Evolutionary conservation across 1,139 yeast species (phyloP).

Genomic region (Protomyces macrosporus): DNA sequence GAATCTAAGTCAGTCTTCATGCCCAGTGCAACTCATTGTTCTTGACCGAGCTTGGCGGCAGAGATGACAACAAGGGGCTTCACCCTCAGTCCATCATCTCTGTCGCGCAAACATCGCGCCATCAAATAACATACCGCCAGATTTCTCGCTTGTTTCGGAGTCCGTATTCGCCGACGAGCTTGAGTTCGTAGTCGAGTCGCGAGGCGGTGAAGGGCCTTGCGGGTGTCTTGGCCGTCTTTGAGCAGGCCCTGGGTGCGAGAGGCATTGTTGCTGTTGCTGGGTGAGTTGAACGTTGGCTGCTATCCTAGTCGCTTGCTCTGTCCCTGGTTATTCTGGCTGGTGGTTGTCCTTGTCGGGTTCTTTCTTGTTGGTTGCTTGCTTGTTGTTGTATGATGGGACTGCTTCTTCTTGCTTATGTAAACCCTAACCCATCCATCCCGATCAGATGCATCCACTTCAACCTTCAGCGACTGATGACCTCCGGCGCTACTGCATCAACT

Average conservation of each 20-base stretch:
- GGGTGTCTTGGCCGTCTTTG: conserved; percentile 29
- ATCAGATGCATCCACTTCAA: too few species aligned
- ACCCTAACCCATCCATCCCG: too few species aligned
- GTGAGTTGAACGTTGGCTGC: neutral
- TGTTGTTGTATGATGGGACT: neutral
- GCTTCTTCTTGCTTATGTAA: neutral
- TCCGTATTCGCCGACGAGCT: conserved; percentile 99
- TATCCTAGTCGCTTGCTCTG: neutral
- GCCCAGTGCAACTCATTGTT: conserved; percentile 26
- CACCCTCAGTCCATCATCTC: too few species aligned
- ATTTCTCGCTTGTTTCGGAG: conserved; percentile 99
- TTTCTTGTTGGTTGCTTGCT: neutral
- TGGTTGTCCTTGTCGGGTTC: neutral
- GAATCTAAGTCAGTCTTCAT: conserved; percentile 23
- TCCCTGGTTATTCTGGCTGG: neutral
- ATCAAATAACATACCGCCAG: conserved; percentile 55
- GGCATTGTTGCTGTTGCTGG: neutral
- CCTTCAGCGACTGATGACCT: too few species aligned
- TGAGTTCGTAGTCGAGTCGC: conserved; percentile 78
- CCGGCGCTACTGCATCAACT: too few species aligned
- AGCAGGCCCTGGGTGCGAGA: conserved; percentile 24
- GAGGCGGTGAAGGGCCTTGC: conserved; percentile 30
- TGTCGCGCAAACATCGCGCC: too few species aligned
- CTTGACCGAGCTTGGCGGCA: too few species aligned
- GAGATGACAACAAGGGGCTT: too few species aligned